Percentiles rank a stretch among this genome's conserved stretches.
phyloP scores from a whole-genome alignment of 2,329 filamentous ascomycete genomes.

The Beauveria medogensis region DNA sequence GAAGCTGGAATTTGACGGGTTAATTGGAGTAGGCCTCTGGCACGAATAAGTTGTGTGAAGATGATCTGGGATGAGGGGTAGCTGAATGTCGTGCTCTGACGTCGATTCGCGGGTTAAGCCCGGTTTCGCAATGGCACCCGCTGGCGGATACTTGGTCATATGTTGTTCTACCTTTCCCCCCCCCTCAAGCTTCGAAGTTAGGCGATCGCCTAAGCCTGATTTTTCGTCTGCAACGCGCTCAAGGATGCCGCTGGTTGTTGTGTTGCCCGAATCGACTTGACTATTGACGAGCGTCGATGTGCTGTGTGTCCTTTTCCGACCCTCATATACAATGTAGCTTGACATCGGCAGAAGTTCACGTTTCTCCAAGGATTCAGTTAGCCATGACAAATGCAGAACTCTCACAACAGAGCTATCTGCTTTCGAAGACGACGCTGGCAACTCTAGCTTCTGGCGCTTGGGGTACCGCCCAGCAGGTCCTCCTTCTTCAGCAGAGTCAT shows the following conservation, averaged over 20 bases:
- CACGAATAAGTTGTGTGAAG: slow-evolving; percentile 63
- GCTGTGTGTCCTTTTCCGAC: slow-evolving; percentile 23
- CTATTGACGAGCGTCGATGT: not conserved
- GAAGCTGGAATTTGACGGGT: slow-evolving; percentile 67
- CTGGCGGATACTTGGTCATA: not conserved
- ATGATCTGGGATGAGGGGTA: slow-evolving; percentile 62
- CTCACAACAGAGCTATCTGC: slow-evolving; percentile 24
- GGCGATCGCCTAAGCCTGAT: not conserved
- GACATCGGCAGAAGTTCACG: slow-evolving; percentile 38
- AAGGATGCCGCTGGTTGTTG: slow-evolving; percentile 12
- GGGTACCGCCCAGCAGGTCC: slow-evolving; percentile 7
- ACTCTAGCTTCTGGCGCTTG: slow-evolving; percentile 16
- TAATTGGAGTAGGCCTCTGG: slow-evolving; percentile 62
- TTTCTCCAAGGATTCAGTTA: slow-evolving; percentile 42
- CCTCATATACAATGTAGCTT: slow-evolving; percentile 48
- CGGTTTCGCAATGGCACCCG: slow-evolving; percentile 14
- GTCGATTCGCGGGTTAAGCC: slow-evolving; percentile 61
- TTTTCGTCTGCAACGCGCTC: slow-evolving; percentile 17
- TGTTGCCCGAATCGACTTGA: not conserved
- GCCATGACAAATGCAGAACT: slow-evolving; percentile 53
- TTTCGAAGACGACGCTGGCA: not conserved
- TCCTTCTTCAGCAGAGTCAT: not conserved
- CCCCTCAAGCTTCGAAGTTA: not conserved
- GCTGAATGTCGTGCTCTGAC: slow-evolving; percentile 60
- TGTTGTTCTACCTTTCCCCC: not conserved